Conservation (phyloP, 208 protist genomes). For the Leptomonas seymouri region DNA sequence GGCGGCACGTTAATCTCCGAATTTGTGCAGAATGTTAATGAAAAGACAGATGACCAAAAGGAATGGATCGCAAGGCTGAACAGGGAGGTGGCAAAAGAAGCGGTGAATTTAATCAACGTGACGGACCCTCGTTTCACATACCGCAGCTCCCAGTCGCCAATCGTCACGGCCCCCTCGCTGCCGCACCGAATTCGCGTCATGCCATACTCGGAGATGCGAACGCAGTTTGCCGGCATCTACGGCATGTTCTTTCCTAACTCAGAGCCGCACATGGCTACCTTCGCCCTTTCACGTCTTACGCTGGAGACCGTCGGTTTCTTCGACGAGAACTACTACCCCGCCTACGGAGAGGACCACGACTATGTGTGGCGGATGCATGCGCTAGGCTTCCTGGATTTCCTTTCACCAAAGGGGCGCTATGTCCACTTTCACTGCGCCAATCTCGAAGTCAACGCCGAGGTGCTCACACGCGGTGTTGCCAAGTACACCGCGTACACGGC, state of each 20-base stretch:
- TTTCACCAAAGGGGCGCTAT: conserved; percentile 12
- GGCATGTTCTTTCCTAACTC: conserved; percentile 37
- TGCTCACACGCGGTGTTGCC: conserved; percentile 10
- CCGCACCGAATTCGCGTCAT: conserved; percentile 49
- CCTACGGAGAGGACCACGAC: conserved; percentile 61
- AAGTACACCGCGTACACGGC: conserved; percentile 13
- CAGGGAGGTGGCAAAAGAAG: conserved; percentile 26
- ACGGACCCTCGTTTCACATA: conserved; percentile 14
- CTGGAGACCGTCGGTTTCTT: conserved; percentile 49
- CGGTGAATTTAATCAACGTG: not conserved
- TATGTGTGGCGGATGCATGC: conserved; percentile 26
- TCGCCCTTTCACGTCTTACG: conserved; percentile 43
- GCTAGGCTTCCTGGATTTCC: conserved; percentile 34
- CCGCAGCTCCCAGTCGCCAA: conserved; percentile 8
- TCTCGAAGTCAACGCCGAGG: conserved; percentile 1
- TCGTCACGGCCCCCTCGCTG: conserved; percentile 40
- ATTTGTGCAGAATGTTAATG: conserved; percentile 18
- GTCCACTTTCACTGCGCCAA: conserved; percentile 36
- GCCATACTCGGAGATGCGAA: conserved; percentile 13
- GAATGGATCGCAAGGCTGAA: conserved; percentile 2
- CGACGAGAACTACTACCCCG: conserved; percentile 66
- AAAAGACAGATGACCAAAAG: conserved; percentile 12
- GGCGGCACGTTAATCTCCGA: conserved; percentile 3
- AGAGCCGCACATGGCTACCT: conserved; percentile 29
- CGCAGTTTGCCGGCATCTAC: conserved; percentile 18